Conservation (phyloP, 2,329 filamentous ascomycete species). For the Diaporthe longicolla region DNA sequence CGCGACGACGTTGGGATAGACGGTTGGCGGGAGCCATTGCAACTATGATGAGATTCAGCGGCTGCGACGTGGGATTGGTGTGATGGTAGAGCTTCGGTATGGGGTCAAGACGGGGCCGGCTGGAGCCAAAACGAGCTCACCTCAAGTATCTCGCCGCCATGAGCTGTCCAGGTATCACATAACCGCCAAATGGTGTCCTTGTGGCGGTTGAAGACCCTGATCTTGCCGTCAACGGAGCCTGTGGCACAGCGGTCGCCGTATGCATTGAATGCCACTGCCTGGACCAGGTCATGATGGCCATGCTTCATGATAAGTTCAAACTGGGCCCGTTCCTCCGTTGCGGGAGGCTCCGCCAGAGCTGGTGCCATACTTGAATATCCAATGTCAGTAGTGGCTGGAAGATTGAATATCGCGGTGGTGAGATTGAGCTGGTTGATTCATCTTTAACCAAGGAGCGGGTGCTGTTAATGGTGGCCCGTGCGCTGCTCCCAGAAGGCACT, state of each 20-base stretch:
- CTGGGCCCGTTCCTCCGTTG: constrained; percentile 59
- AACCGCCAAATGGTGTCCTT: constrained; percentile 83
- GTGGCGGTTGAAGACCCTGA: constrained; percentile 91
- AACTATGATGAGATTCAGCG: constrained; percentile 67
- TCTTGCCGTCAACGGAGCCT: constrained; percentile 90
- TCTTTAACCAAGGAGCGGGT: not conserved
- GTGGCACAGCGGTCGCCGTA: constrained; percentile 94
- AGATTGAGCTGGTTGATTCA: not conserved
- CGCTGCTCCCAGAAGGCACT: not conserved
- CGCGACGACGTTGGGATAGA: constrained; percentile 87
- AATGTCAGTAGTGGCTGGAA: not conserved
- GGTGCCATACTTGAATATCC: constrained; percentile 45
- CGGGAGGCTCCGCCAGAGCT: constrained; percentile 49
- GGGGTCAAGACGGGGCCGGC: too few species aligned
- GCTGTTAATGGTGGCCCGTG: constrained; percentile 20
- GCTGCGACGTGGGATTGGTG: not conserved
- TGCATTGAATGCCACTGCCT: constrained; percentile 89
- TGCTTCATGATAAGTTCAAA: constrained; percentile 77
- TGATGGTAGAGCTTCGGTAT: not conserved
- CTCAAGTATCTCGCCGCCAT: constrained; percentile 91
- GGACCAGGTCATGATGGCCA: constrained; percentile 84
- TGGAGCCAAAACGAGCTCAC: constrained; percentile 62
- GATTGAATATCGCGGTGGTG: constrained; percentile 18
- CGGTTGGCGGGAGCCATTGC: constrained; percentile 92
- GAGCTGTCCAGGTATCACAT: constrained; percentile 90